Conservation (phyloP, 768 basidiomycete genomes). For the Lactarius hengduanensis region DNA sequence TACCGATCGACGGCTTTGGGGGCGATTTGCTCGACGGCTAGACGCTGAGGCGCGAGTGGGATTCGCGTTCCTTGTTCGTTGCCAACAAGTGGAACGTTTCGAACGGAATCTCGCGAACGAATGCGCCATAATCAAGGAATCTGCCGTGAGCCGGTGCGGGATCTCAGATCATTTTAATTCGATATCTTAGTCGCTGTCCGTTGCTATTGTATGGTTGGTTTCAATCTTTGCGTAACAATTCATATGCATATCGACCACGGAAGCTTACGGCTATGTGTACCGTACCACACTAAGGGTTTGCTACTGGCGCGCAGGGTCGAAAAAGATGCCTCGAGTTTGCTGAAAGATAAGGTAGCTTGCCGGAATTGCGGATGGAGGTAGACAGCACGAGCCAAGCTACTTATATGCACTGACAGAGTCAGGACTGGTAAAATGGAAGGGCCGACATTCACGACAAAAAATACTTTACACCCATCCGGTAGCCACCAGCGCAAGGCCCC, state of each 20-base stretch:
- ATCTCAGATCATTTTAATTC: neutral
- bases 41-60: neutral
- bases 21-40: slow-evolving; percentile 39
- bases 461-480: neutral
- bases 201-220: neutral
- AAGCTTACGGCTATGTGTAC: neutral
- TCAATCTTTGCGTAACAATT: slow-evolving; percentile 1
- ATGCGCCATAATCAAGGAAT: neutral
- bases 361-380: neutral
- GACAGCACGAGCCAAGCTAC: neutral
- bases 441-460: slow-evolving; percentile 1
- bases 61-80: slow-evolving; percentile 5
- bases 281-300: neutral
- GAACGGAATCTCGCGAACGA: neutral
- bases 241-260: neutral
- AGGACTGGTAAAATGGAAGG: neutral
- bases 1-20: slow-evolving; percentile 40
- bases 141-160: neutral
- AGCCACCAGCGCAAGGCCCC: neutral
- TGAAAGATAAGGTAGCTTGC: neutral
- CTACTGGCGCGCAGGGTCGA: slow-evolving; percentile 1
- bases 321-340: neutral
- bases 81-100: neutral
- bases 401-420: neutral
- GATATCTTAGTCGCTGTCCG: slow-evolving; percentile 2